phyloP scores from a whole-genome alignment of 495 filamentous ascomycete genomes.

The Neurospora sp. region DNA sequence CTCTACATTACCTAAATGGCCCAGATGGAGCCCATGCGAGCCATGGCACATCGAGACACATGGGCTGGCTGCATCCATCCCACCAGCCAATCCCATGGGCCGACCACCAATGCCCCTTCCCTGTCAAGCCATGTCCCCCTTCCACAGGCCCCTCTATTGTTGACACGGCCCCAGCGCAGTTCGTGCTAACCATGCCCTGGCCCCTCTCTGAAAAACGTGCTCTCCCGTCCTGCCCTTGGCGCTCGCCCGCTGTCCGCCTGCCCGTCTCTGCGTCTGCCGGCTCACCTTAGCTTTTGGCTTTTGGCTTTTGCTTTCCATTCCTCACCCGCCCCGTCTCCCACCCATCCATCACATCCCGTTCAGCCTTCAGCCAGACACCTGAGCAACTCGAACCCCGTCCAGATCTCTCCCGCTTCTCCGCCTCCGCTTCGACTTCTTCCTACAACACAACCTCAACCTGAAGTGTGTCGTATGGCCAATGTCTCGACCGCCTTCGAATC shows the following conservation, averaged over 20 bases:
- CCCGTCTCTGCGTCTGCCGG: slow-evolving; percentile 1
- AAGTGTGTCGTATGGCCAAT: not conserved
- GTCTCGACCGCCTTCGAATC: not conserved
- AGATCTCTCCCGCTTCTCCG: not conserved
- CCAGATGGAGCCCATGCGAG: not conserved
- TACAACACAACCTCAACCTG: not conserved
- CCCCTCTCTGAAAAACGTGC: slow-evolving; percentile 30
- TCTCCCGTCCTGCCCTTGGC: slow-evolving; percentile 18
- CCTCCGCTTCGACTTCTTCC: not conserved
- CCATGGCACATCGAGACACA: not conserved
- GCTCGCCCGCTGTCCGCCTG: slow-evolving; percentile 8
- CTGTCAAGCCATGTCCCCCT: not conserved
- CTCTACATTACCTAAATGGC: not conserved
- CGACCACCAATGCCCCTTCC: not conserved
- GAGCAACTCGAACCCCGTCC: not conserved
- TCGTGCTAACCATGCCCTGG: slow-evolving; percentile 12
- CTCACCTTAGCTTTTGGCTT: slow-evolving; percentile 3
- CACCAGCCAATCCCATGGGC: not conserved
- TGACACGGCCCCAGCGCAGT: slow-evolving; percentile 1
- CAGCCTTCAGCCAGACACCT: not conserved
- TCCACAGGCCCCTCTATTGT: slow-evolving; percentile 5
- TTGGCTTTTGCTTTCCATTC: not conserved
- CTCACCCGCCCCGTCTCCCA: not conserved
- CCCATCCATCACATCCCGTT: not conserved
- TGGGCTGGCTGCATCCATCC: not conserved